Evolutionary conservation across 2,329 filamentous ascomycete genomes (phyloP).

Genomic region (Dactylella cylindrospora): DNA sequence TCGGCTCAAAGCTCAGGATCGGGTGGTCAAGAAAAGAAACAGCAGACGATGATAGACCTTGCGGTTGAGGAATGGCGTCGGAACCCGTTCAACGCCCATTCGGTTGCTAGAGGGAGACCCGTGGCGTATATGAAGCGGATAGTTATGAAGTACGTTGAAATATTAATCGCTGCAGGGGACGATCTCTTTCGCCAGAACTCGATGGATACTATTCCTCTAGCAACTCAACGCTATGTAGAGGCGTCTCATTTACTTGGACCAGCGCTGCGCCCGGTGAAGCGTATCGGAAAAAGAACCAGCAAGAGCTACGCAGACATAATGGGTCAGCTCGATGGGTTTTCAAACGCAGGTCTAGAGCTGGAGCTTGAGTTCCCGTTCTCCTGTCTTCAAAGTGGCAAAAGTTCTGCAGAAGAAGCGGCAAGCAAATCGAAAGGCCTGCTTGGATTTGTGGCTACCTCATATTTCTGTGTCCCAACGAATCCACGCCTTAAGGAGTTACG

Average conservation of each 20-base stretch:
- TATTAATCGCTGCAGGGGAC: conserved; percentile 50
- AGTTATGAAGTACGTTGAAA: conserved; percentile 51
- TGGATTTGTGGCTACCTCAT: conserved; percentile 41
- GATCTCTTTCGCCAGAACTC: conserved; percentile 48
- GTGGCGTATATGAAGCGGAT: conserved; percentile 51
- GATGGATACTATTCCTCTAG: conserved; percentile 49
- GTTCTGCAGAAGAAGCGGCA: conserved; percentile 3
- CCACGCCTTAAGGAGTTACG: conserved; percentile 45
- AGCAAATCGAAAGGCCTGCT: neutral
- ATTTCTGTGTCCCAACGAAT: conserved; percentile 51
- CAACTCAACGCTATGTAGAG: conserved; percentile 49
- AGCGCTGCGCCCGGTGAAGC: neutral
- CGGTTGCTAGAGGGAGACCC: conserved; percentile 47
- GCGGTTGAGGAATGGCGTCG: conserved; percentile 43
- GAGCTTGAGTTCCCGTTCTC: conserved; percentile 47
- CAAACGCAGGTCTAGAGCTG: neutral
- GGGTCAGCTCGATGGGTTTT: neutral
- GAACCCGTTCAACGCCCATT: conserved; percentile 47
- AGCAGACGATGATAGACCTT: neutral
- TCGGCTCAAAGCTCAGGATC: no score
- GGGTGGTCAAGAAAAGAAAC: no score
- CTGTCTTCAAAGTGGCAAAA: conserved; percentile 1
- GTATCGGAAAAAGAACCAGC: neutral
- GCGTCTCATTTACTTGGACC: conserved; percentile 49
- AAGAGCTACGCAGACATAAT: neutral